Conservation (phyloP, 1,139 yeast genomes). For the Diutina sp. region DNA sequence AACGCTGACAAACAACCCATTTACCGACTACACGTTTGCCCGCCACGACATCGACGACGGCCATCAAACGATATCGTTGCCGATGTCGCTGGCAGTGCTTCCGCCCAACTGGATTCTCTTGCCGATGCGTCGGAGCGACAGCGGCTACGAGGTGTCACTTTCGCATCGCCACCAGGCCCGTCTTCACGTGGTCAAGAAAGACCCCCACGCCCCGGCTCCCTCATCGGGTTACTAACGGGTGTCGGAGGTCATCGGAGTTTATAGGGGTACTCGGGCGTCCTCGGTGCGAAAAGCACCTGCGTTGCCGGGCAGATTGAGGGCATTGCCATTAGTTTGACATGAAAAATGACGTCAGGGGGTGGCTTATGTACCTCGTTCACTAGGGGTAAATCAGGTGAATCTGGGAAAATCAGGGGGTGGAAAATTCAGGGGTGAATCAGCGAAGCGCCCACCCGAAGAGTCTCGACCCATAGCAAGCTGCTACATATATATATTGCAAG, state of each 20-base stretch:
- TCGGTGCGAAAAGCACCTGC: too few species aligned
- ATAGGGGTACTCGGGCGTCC: too few species aligned
- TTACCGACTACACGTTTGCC: not conserved
- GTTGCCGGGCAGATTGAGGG: too few species aligned
- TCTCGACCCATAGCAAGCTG: too few species aligned
- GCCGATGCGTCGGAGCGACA: conserved; percentile 10
- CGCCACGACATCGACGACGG: not conserved
- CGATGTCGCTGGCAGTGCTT: conserved; percentile 15
- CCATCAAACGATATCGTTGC: conserved; percentile 11
- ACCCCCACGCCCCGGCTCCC: not conserved
- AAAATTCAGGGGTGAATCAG: not conserved
- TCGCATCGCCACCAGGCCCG: conserved; percentile 1
- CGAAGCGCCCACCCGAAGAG: too few species aligned
- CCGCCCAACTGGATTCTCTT: conserved; percentile 25
- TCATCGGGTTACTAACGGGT: not conserved
- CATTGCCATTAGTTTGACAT: too few species aligned
- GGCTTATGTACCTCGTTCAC: too few species aligned
- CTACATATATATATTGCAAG: too few species aligned
- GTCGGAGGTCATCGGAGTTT: not conserved
- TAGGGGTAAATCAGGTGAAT: not conserved
- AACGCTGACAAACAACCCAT: not conserved
- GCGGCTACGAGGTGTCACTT: conserved; percentile 14
- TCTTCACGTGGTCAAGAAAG: not conserved
- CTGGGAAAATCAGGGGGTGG: not conserved
- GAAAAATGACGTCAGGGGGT: not conserved